Evolutionary conservation across 495 filamentous ascomycete genomes (phyloP).

Genomic region (Penicillium argentinense): DNA sequence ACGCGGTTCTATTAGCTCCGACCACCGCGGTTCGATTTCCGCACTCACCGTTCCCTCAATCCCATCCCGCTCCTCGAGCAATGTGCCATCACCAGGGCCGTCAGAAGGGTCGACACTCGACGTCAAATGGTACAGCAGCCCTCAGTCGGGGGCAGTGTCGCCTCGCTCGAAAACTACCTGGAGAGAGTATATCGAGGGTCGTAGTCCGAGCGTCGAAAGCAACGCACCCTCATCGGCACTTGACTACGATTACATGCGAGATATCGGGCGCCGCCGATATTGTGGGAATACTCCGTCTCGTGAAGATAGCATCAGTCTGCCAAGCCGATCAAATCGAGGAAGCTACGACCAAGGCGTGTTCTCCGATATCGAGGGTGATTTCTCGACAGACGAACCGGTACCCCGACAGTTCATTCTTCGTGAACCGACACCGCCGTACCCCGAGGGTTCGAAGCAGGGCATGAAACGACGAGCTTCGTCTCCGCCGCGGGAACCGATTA

Average conservation of each 20-base stretch:
- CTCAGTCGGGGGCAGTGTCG: conserved; percentile 46
- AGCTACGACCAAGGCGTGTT: conserved; percentile 64
- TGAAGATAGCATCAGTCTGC: conserved; percentile 47
- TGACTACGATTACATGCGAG: conserved; percentile 42
- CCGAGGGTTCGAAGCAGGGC: conserved; percentile 49
- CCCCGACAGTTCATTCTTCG: conserved; percentile 59
- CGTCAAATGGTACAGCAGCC: conserved; percentile 43
- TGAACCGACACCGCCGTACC: conserved; percentile 48
- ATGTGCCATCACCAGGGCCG: conserved; percentile 46
- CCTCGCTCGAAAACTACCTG: conserved; percentile 43
- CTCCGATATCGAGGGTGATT: conserved; percentile 63
- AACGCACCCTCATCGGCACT: conserved; percentile 44
- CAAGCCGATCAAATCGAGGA: conserved; percentile 52
- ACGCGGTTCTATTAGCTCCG: conserved; percentile 53
- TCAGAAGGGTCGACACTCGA: conserved; percentile 44
- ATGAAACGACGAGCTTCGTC: conserved; percentile 82
- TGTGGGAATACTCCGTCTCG: conserved; percentile 47
- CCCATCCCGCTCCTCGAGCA: conserved; percentile 35
- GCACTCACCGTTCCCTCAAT: conserved; percentile 48
- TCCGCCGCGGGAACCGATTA: conserved; percentile 70
- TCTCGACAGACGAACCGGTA: conserved; percentile 64
- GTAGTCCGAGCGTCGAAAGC: conserved; percentile 53
- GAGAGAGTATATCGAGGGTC: conserved; percentile 46
- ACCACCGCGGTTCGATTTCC: conserved; percentile 50
- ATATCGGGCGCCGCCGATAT: conserved; percentile 35